Percentiles rank a stretch among this genome's conserved stretches.
Evolutionary conservation across 768 basidiomycete species (phyloP).

Genomic region (Dictyophora rubrovolvata): DNA sequence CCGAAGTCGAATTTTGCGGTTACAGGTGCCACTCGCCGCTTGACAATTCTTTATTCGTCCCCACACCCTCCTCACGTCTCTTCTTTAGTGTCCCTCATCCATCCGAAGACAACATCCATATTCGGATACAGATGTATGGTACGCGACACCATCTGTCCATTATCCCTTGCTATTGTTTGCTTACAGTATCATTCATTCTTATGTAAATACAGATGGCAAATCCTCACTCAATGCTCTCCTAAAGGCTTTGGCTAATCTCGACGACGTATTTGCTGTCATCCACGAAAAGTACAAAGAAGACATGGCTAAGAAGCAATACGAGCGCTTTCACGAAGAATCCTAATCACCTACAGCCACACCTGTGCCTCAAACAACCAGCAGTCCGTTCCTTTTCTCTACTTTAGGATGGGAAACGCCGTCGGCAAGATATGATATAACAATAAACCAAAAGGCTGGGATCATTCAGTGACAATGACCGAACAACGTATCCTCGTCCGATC

Average conservation of each 20-base stretch:
- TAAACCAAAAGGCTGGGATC: too few relatives aligned
- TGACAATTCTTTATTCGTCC: neutral
- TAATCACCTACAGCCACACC: neutral
- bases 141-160: constrained; percentile 22
- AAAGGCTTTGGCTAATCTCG: constrained; percentile 65
- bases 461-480: too few relatives aligned
- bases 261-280: constrained; percentile 61
- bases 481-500: too few relatives aligned
- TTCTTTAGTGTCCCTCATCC: constrained; percentile 76
- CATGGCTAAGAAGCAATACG: constrained; percentile 2
- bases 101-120: constrained; percentile 90
- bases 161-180: neutral
- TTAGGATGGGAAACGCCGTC: too few relatives aligned
- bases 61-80: neutral
- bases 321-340: constrained; percentile 4
- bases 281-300: constrained; percentile 50
- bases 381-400: too few relatives aligned
- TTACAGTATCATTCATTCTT: neutral
- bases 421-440: too few relatives aligned
- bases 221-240: constrained; percentile 78
- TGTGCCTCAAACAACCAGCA: neutral
- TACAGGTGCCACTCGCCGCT: constrained; percentile 57
- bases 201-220: constrained; percentile 50
- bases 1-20: constrained; percentile 96
- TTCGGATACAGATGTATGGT: constrained; percentile 99